These are phyloP conservation scores for Lactarius akahatsu DNA, from an alignment of 768 basidiomycete genomes.

Conservation along the genomic window DNA sequence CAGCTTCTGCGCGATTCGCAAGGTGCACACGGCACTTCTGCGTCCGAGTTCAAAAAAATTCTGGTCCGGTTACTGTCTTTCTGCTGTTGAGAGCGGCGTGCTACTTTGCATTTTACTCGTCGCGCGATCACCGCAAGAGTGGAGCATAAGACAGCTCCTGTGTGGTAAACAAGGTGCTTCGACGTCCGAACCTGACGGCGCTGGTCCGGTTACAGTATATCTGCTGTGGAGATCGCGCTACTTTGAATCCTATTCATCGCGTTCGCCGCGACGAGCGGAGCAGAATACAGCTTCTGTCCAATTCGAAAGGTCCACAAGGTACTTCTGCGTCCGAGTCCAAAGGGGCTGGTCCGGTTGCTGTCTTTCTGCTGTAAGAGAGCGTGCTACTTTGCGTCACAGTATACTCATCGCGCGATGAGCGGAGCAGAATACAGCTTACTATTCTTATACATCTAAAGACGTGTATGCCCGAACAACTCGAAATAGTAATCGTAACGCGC, in stretches of 20 bases:
- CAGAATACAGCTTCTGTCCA: neutral
- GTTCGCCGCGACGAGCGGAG: neutral
- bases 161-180: neutral
- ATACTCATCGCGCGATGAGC: neutral
- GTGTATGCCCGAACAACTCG: neutral
- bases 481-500: neutral
- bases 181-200: neutral
- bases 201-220: neutral
- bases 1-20: neutral
- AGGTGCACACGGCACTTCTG: neutral
- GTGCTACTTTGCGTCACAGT: neutral
- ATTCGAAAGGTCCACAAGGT: neutral
- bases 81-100: neutral
- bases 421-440: neutral
- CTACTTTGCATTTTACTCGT: neutral
- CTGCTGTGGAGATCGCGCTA: neutral
- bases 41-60: neutral
- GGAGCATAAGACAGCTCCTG: neutral
- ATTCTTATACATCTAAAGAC: neutral
- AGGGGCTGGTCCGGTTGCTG: neutral
- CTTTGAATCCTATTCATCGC: neutral
- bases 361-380: neutral
- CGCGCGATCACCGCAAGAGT: neutral
- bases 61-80: neutral
- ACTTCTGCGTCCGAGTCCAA: neutral